Conservation (phyloP, 176 grass and related monocot species). For the Hordeum vulgare region MorexV3_pseudomolecules_assembly NC_058519.1:103849733-103850232, state of each 20-base stretch:
- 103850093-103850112: background rate
- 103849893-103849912: background rate
- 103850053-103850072: background rate
- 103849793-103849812: background rate
- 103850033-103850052: background rate
- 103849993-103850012: background rate
- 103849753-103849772: constrained; percentile 1
- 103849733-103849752: constrained; percentile 12
- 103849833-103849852: background rate
- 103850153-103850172: background rate
- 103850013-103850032: background rate
- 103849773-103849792: constrained; percentile 21
- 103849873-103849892: background rate
- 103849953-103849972: background rate
- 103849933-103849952: background rate
- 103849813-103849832: background rate
- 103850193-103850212: background rate
- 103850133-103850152: constrained; percentile 12
- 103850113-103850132: background rate
- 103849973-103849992: background rate
- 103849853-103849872: background rate
- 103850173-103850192: background rate
- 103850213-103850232: background rate
- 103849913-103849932: background rate
- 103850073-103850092: background rate